Evolutionary conservation across 768 basidiomycete genomes (phyloP), one percentile per base, ranked within the genome.

Genomic region (Antrodiella citrinella): DNA sequence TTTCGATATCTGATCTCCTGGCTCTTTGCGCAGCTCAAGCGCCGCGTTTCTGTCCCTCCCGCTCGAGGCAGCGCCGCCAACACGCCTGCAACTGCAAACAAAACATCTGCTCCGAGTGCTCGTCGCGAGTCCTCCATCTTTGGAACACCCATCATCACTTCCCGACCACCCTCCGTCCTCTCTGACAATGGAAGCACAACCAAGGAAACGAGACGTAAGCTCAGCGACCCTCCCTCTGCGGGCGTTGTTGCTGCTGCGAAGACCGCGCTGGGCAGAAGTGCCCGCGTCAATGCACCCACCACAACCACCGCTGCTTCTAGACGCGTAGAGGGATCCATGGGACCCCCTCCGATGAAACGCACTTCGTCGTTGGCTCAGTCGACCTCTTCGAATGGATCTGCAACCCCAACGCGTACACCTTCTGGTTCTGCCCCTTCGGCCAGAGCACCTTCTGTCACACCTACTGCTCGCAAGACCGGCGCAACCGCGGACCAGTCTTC

Each of bases 91-190:
- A 72, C 72, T 1, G 48, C 61, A 3, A 47, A 59, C 3, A 61
- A 47, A 56, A 50, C 66, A 2, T 61, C 58, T 22, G 41, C 41
- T 5, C 30, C 30, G 15, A 43, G n/a, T 20, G 66, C 65, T 41
- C 77, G 80, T 44, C 74, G 81, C 19, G 78, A 81, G 51, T 81
- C 81, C 3, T 69, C 76, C 4, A 62, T 77, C n/a, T 77, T 81
- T 64, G 72, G 62, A 7, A 82, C 81, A 0, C 80, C 82, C 7
- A 63, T 66, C 22, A 49, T 72, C 7, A 65, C 71, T 15, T 51
- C 58, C 4, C 74, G 82, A 19, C 82, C 82, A 0, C 66, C 80
- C 0, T 84, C 82, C 3, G 73, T 69, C 0, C 61, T 77, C 24
- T 82, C 82, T 9, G 77, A 82, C 50, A 61, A 69, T 11, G 73